Conservation (phyloP, 495 filamentous ascomycete species). For the Endocarpon pusillum region DNA sequence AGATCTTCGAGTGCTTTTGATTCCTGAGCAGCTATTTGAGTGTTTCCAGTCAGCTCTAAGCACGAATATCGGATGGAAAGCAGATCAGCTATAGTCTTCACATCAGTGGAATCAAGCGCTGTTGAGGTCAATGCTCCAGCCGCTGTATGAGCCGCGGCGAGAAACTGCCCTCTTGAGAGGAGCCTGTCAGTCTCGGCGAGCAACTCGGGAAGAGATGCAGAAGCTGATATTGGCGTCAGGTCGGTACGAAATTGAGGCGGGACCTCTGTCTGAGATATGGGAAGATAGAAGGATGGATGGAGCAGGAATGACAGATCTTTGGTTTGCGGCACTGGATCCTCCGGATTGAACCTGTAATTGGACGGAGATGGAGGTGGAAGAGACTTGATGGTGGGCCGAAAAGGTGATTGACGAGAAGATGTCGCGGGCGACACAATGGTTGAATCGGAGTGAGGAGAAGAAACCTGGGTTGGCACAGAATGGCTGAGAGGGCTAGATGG, state of each 20-base stretch:
- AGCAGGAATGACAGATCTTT: not conserved
- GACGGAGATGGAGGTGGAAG: too few relatives aligned
- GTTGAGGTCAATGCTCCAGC: conserved; percentile 26
- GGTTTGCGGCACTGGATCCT: too few relatives aligned
- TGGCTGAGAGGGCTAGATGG: too few relatives aligned
- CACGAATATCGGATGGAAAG: conserved; percentile 74
- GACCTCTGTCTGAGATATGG: not conserved
- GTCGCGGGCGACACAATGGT: too few relatives aligned
- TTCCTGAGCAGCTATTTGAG: conserved; percentile 66
- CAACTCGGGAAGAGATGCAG: conserved; percentile 32
- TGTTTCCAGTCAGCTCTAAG: conserved; percentile 54
- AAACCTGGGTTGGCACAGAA: too few relatives aligned
- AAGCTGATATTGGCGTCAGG: too few relatives aligned
- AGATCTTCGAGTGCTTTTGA: conserved; percentile 70
- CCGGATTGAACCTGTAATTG: too few relatives aligned
- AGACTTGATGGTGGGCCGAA: too few relatives aligned
- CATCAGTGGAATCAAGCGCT: conserved; percentile 34
- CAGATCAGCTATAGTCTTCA: conserved; percentile 49
- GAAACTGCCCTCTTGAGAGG: conserved; percentile 50
- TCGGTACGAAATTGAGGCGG: conserved; percentile 13
- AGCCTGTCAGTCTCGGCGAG: conserved; percentile 35
- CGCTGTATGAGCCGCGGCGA: conserved; percentile 35
- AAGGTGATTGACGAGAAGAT: too few relatives aligned
- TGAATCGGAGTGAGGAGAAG: too few relatives aligned
- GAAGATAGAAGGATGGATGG: not conserved